Conservation (phyloP, 2,329 filamentous ascomycete species). For the Drechslerella stenobrocha region DNA sequence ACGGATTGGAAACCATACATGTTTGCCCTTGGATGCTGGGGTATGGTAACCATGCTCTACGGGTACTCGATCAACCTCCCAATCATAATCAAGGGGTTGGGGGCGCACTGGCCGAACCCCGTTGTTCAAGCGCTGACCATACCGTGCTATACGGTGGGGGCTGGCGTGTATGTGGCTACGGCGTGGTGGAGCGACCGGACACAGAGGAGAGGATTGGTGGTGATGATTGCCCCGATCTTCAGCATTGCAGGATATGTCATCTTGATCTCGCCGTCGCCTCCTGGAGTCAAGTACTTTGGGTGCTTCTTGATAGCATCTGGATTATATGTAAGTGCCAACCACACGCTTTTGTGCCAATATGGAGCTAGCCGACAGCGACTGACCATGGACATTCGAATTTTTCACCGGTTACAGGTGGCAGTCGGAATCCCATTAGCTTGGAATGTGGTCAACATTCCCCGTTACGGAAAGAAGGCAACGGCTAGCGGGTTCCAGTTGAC, state of each 20-base stretch:
- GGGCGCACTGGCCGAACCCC: slow-evolving; percentile 65
- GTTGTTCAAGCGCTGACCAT: slow-evolving; percentile 76
- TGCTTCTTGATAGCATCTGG: slow-evolving; percentile 76
- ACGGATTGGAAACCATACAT: slow-evolving; percentile 75
- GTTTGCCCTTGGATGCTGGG: slow-evolving; percentile 65
- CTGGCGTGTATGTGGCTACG: slow-evolving; percentile 68
- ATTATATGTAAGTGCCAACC: slow-evolving; percentile 62
- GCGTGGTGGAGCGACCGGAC: slow-evolving; percentile 70
- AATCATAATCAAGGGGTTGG: slow-evolving; percentile 73
- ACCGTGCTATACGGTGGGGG: slow-evolving; percentile 74
- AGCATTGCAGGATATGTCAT: slow-evolving; percentile 71
- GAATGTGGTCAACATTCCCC: slow-evolving; percentile 69
- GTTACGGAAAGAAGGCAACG: slow-evolving; percentile 75
- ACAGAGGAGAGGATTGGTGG: slow-evolving; percentile 68
- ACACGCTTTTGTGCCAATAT: slow-evolving; percentile 55
- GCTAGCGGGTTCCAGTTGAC: slow-evolving; percentile 72
- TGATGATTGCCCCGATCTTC: slow-evolving; percentile 65
- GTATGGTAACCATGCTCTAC: slow-evolving; percentile 75
- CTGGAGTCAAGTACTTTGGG: slow-evolving; percentile 72
- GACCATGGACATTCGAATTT: slow-evolving; percentile 18
- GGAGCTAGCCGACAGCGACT: slow-evolving; percentile 59
- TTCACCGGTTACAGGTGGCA: slow-evolving; percentile 54
- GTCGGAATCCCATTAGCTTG: slow-evolving; percentile 64
- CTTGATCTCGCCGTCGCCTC: slow-evolving; percentile 64
- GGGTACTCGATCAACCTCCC: slow-evolving; percentile 77